phyloP scores from a whole-genome alignment of 805 yeast genomes.

The Saccharomycopsis fodiens region DNA sequence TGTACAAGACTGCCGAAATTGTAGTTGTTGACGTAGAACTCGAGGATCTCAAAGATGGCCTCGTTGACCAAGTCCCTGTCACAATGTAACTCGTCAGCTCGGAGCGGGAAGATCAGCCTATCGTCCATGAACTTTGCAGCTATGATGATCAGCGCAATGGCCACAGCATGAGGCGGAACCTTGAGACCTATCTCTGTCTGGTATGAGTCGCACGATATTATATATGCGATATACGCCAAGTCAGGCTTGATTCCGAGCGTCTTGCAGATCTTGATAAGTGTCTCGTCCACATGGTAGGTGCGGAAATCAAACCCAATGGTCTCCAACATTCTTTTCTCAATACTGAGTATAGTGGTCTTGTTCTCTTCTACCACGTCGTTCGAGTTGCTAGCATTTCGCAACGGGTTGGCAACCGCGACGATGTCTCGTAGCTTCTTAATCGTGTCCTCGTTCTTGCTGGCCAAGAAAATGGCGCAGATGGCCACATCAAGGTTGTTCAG shows the following conservation, averaged over 20 bases:
- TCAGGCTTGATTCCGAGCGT: constrained; percentile 38
- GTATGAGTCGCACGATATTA: constrained; percentile 65
- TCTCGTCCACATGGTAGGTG: constrained; percentile 56
- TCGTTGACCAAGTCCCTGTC: constrained; percentile 32
- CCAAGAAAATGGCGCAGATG: constrained; percentile 57
- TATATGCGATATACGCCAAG: constrained; percentile 57
- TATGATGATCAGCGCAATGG: constrained; percentile 58
- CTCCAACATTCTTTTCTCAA: constrained; percentile 71
- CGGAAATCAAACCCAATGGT: constrained; percentile 76
- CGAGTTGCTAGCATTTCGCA: constrained; percentile 22
- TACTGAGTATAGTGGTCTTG: constrained; percentile 44
- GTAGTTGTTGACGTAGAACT: constrained; percentile 52
- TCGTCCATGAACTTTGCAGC: constrained; percentile 41
- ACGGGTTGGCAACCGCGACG: constrained; percentile 39
- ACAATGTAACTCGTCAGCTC: constrained; percentile 26
- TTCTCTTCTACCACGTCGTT: constrained; percentile 37
- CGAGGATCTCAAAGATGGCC: constrained; percentile 50
- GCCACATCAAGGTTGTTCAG: constrained; percentile 56
- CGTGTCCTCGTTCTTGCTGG: constrained; percentile 77
- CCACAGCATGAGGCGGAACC: constrained; percentile 69
- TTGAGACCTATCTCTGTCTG: constrained; percentile 61
- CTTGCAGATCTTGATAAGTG: constrained; percentile 54
- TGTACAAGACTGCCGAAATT: constrained; percentile 42
- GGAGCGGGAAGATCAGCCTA: constrained; percentile 25
- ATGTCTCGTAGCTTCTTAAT: constrained; percentile 67